phyloP scores from a whole-genome alignment of 345 rosid genomes.

The Gossypioides kirkii region DNA sequence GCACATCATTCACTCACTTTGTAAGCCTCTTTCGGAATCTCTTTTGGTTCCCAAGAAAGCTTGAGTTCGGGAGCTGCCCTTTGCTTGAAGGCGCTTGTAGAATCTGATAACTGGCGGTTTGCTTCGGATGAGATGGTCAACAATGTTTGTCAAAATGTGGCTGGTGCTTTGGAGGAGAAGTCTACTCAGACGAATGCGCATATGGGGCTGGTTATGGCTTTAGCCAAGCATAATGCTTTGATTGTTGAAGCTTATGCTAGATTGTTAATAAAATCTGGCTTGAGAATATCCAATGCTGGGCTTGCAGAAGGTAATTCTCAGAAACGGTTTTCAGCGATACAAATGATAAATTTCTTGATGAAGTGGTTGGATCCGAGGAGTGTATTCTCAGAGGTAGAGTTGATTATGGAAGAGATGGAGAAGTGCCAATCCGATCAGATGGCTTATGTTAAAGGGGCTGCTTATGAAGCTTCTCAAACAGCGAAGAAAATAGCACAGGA shows the following conservation, averaged over 20 bases:
- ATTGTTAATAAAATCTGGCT: conserved; percentile 67
- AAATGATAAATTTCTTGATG: conserved; percentile 90
- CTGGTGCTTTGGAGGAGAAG: conserved; percentile 77
- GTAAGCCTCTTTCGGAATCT: conserved; percentile 78
- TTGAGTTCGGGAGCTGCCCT: conserved; percentile 85
- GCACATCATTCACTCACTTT: conserved; percentile 69
- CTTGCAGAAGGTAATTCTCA: conserved; percentile 73
- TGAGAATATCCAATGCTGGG: conserved; percentile 47
- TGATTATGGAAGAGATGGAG: conserved; percentile 74
- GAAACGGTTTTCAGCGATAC: conserved; percentile 72
- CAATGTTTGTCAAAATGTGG: conserved; percentile 80
- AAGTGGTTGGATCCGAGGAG: conserved; percentile 76
- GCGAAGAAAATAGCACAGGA: conserved; percentile 60
- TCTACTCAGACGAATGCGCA: conserved; percentile 69
- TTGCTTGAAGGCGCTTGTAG: conserved; percentile 85
- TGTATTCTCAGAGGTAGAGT: conserved; percentile 64
- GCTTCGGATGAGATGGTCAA: conserved; percentile 92
- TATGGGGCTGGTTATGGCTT: conserved; percentile 70
- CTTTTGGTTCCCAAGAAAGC: conserved; percentile 72
- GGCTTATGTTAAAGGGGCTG: conserved; percentile 88
- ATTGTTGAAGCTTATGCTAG: conserved; percentile 90
- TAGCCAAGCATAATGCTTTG: conserved; percentile 79
- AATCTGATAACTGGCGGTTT: conserved; percentile 82
- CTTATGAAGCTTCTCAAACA: conserved; percentile 81
- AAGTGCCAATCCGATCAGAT: conserved; percentile 75